Conservation (phyloP, 768 basidiomycete species). For the Phallus indusiatus region DNA sequence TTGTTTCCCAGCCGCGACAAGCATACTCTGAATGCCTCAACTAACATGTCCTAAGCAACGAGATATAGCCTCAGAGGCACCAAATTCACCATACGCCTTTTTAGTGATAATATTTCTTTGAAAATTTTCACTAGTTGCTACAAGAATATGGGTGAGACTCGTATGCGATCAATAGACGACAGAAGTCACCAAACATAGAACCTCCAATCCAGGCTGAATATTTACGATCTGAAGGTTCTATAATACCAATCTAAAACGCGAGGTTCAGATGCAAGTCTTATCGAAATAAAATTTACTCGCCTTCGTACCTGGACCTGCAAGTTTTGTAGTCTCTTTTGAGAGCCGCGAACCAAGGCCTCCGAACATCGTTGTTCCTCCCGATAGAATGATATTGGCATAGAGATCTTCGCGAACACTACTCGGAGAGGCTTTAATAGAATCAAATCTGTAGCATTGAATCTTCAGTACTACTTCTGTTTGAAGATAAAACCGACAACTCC, state of each 20-base stretch:
- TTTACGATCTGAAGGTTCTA: conserved; percentile 41
- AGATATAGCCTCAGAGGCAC: conserved; percentile 5
- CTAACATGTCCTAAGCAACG: too few species aligned
- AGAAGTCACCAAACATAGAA: conserved; percentile 16
- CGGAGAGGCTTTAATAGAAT: too few species aligned
- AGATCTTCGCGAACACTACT: background rate
- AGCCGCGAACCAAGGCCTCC: conserved; percentile 42
- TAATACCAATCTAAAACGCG: conserved; percentile 29
- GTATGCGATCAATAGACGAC: background rate
- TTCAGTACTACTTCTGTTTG: too few species aligned
- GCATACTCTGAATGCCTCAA: too few species aligned
- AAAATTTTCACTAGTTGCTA: conserved; percentile 42
- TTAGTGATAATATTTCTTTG: conserved; percentile 39
- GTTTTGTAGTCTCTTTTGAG: conserved; percentile 42
- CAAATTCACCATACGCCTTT: conserved; percentile 32
- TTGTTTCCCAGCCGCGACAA: too few species aligned
- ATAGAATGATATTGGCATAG: conserved; percentile 27
- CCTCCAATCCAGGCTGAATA: conserved; percentile 40
- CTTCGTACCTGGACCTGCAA: conserved; percentile 42
- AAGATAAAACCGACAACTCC: too few species aligned
- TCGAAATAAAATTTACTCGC: conserved; percentile 1
- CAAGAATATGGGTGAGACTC: conserved; percentile 3
- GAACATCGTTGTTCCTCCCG: conserved; percentile 51
- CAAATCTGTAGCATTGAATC: too few species aligned
- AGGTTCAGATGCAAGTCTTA: background rate